These are phyloP conservation scores for Epichloe sp. DNA, from an alignment of 2,329 filamentous ascomycete species.

Conservation along the genomic window DNA sequence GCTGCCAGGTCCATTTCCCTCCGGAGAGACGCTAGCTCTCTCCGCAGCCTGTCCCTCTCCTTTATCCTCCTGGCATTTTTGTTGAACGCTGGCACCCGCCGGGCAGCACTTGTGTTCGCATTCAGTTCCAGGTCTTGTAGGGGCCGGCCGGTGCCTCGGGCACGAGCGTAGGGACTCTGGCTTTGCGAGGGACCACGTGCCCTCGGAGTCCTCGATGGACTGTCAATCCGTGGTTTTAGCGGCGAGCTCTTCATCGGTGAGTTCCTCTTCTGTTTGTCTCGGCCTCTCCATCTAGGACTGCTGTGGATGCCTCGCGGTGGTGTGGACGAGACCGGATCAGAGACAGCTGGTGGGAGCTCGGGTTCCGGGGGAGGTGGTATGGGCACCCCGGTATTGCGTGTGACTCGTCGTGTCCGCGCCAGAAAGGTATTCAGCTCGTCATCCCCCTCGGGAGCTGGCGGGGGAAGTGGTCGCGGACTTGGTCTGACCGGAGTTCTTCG, in stretches of 20 bases:
- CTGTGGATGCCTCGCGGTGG: constrained; percentile 47
- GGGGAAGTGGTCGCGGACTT: constrained; percentile 33
- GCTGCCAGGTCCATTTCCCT: constrained; percentile 44
- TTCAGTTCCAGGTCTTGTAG: constrained; percentile 4
- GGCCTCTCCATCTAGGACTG: constrained; percentile 34
- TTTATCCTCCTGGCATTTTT: constrained; percentile 36
- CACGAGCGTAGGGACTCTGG: constrained; percentile 1
- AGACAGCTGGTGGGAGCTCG: constrained; percentile 46
- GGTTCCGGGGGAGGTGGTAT: constrained; percentile 35
- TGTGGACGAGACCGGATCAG: constrained; percentile 39
- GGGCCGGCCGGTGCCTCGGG: not conserved
- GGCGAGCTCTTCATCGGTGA: constrained; percentile 34
- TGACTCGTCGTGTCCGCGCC: constrained; percentile 15
- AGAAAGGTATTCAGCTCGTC: constrained; percentile 19
- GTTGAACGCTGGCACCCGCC: constrained; percentile 28
- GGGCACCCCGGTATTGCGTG: constrained; percentile 19
- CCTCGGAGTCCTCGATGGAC: constrained; percentile 9
- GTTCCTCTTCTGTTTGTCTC: constrained; percentile 21
- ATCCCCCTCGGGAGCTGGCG: constrained; percentile 21
- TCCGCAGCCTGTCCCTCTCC: constrained; percentile 37
- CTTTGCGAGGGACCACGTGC: constrained; percentile 2
- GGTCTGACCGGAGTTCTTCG: constrained; percentile 29
- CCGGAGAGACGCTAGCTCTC: constrained; percentile 42
- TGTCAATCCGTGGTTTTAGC: constrained; percentile 29
- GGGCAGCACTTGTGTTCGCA: constrained; percentile 22